These are phyloP conservation scores for Leishmania amazonensis DNA, from an alignment of 208 protist genomes.

Conservation along the genomic window DNA sequence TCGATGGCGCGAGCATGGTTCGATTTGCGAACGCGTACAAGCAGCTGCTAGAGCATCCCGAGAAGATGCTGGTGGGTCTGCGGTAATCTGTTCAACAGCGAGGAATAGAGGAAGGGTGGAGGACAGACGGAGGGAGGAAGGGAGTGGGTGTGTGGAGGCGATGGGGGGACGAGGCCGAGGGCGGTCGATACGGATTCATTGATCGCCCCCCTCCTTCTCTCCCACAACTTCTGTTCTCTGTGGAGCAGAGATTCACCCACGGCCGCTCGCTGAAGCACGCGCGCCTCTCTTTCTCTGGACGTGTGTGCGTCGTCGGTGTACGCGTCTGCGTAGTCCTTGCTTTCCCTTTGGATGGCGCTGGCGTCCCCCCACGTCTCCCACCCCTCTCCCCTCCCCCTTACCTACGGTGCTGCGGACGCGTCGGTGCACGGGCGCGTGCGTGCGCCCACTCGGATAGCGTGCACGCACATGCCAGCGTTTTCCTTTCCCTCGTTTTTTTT, in stretches of 20 bases:
- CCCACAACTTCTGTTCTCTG: neutral
- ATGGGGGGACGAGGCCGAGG: too few species aligned
- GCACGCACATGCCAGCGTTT: neutral
- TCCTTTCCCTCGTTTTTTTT: neutral
- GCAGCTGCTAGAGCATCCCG: conserved; percentile 87
- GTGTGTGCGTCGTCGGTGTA: neutral
- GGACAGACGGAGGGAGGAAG: neutral
- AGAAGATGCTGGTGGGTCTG: conserved; percentile 85
- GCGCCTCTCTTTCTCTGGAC: neutral
- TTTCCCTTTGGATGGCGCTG: neutral
- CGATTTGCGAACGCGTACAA: conserved; percentile 94
- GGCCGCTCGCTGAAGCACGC: neutral
- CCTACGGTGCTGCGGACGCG: neutral
- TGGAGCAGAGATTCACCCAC: neutral
- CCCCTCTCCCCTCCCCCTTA: neutral
- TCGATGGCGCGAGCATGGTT: conserved; percentile 97
- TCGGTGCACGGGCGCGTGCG: neutral
- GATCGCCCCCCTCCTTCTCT: neutral
- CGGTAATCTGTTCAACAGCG: neutral
- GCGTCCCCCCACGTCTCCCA: too few species aligned
- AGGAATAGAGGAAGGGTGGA: neutral
- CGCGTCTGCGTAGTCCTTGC: neutral
- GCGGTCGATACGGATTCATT: neutral
- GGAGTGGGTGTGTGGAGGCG: neutral
- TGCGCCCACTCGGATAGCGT: neutral